Conservation (phyloP, 2,329 filamentous ascomycete genomes). For the Penicillium oxalicum region DNA sequence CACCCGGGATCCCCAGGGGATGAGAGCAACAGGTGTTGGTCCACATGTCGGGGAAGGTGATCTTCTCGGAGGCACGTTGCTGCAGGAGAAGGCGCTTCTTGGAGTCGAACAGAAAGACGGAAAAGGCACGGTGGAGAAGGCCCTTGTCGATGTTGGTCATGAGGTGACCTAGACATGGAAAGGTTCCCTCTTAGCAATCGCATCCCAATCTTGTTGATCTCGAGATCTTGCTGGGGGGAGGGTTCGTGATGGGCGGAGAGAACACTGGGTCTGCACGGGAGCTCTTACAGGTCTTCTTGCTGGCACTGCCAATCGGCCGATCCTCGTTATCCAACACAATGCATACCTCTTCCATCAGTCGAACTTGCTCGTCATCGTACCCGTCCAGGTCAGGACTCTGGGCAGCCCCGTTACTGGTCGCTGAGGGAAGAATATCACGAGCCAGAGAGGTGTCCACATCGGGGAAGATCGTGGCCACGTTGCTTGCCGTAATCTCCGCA, state of each 20-base stretch:
- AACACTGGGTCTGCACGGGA: not conserved
- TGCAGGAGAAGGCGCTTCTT: constrained; percentile 89
- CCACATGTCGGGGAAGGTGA: constrained; percentile 99
- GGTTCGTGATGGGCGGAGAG: too few species aligned
- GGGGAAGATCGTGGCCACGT: constrained; percentile 81
- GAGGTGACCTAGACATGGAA: constrained; percentile 70
- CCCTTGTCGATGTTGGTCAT: constrained; percentile 99
- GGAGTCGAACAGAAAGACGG: constrained; percentile 94
- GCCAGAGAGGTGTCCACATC: constrained; percentile 63
- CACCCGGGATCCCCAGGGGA: constrained; percentile 81
- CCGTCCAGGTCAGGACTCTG: constrained; percentile 70
- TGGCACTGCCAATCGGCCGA: constrained; percentile 85
- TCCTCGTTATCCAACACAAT: constrained; percentile 94
- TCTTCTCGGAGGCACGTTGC: constrained; percentile 93
- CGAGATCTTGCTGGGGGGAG: too few species aligned
- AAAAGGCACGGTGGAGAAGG: constrained; percentile 93
- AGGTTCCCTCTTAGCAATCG: constrained; percentile 7
- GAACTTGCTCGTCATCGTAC: constrained; percentile 95
- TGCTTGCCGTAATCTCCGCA: constrained; percentile 72
- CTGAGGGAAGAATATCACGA: constrained; percentile 44
- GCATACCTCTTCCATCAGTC: constrained; percentile 97
- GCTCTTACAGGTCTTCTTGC: constrained; percentile 89
- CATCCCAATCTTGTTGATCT: too few species aligned
- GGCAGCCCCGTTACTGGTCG: constrained; percentile 29
- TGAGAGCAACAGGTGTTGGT: constrained; percentile 99